phyloP scores from a whole-genome alignment of 352 stramenopile species.

The Globisporangium paddicum region DNA sequence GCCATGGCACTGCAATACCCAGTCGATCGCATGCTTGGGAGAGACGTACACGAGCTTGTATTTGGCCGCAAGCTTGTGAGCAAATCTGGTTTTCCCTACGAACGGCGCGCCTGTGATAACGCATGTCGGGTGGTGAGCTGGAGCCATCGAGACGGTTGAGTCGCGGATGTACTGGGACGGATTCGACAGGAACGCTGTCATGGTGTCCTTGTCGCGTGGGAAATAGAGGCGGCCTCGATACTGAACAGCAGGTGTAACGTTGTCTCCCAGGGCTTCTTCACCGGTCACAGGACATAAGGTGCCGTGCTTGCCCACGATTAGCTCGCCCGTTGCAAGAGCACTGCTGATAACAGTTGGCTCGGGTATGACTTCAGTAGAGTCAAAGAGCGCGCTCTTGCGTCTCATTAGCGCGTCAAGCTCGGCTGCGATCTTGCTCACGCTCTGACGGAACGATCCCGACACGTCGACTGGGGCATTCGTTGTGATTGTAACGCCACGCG shows the following conservation, averaged over 20 bases:
- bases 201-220: slow-evolving; percentile 18
- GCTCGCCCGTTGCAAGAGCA: slow-evolving; percentile 34
- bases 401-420: slow-evolving; percentile 28
- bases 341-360: slow-evolving; percentile 7
- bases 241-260: slow-evolving; percentile 17
- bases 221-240: slow-evolving; percentile 68
- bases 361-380: slow-evolving; percentile 30
- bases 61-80: slow-evolving; percentile 3
- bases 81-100: slow-evolving; percentile 15
- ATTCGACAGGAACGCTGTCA: slow-evolving; percentile 12
- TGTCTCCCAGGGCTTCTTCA: slow-evolving; percentile 1
- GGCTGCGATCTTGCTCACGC: slow-evolving; percentile 22
- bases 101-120: slow-evolving; percentile 7
- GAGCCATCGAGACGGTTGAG: background rate
- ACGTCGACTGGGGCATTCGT: slow-evolving; percentile 16
- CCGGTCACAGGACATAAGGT: slow-evolving; percentile 35
- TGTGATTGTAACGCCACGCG: slow-evolving; percentile 30
- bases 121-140: slow-evolving; percentile 9
- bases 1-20: slow-evolving; percentile 54
- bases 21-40: slow-evolving; percentile 37
- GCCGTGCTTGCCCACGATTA: slow-evolving; percentile 50
- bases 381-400: slow-evolving; percentile 40
- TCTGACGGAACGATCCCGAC: slow-evolving; percentile 26
- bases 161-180: slow-evolving; percentile 13
- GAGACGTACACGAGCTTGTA: slow-evolving; percentile 33